Evolutionary conservation across 2,329 filamentous ascomycete genomes (phyloP).

Genomic region (Eurotiales sp.): DNA sequence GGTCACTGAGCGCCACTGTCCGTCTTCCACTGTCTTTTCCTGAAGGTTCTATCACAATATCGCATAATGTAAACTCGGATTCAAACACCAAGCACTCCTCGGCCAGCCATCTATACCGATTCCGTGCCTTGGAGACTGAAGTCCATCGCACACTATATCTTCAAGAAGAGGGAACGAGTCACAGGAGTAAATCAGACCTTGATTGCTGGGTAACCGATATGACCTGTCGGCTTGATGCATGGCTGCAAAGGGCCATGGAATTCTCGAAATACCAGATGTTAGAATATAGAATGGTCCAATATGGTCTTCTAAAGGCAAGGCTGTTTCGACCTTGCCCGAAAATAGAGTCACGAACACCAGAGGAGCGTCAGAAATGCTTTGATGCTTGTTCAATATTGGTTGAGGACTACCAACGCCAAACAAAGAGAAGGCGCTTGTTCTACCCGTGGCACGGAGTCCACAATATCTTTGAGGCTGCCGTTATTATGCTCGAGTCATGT

Average conservation of each 20-base stretch:
- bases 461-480: conserved; percentile 12
- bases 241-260: conserved; percentile 14
- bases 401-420: conserved; percentile 9
- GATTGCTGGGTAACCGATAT: conserved; percentile 15
- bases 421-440: conserved; percentile 6
- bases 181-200: background rate
- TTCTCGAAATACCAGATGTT: conserved; percentile 17
- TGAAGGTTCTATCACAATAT: conserved; percentile 8
- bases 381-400: conserved; percentile 6
- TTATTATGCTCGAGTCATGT: background rate
- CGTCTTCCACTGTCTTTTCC: conserved; percentile 9
- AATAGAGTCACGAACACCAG: conserved; percentile 2
- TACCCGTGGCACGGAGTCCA: conserved; percentile 14
- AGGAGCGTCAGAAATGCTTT: conserved; percentile 9
- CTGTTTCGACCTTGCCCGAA: conserved; percentile 3
- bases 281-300: conserved; percentile 19
- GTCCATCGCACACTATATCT: conserved; percentile 17
- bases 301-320: conserved; percentile 12
- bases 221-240: conserved; percentile 10
- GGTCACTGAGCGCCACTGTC: conserved; percentile 11
- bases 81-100: conserved; percentile 13
- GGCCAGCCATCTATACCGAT: conserved; percentile 17
- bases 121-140: conserved; percentile 18
- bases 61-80: background rate
- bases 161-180: conserved; percentile 8